Evolutionary conservation across 2,329 filamentous ascomycete genomes (phyloP).

Genomic region (Furcasterigmium sp.): DNA sequence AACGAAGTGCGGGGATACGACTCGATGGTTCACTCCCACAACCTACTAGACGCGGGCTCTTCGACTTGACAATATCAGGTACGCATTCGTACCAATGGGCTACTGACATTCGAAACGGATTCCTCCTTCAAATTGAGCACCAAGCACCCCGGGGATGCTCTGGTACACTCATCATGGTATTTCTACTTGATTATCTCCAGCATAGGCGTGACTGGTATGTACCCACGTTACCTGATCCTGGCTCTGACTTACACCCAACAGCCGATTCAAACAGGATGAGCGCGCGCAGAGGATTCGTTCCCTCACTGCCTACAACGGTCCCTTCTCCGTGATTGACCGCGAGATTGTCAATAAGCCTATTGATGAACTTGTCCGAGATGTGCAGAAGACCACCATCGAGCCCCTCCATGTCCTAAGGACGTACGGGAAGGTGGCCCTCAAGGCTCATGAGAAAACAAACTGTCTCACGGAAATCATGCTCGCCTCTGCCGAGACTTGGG

Average conservation of each 20-base stretch:
- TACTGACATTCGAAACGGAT: too few species aligned
- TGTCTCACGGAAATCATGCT: constrained; percentile 86
- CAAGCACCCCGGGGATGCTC: too few species aligned
- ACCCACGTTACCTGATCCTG: neutral
- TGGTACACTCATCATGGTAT: constrained; percentile 11
- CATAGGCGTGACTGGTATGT: constrained; percentile 67
- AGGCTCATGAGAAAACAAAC: constrained; percentile 82
- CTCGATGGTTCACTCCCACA: too few species aligned
- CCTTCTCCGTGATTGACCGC: constrained; percentile 60
- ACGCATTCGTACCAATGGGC: too few species aligned
- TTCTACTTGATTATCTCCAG: constrained; percentile 56
- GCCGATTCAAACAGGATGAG: constrained; percentile 74
- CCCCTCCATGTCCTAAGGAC: constrained; percentile 73
- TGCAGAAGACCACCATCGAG: constrained; percentile 62
- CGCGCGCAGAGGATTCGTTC: constrained; percentile 63
- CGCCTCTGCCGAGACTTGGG: constrained; percentile 70
- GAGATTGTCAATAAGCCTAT: constrained; percentile 69
- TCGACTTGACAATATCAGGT: too few species aligned
- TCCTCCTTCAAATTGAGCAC: too few species aligned
- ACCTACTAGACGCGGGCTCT: too few species aligned
- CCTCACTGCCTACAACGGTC: constrained; percentile 60
- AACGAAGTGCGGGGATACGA: too few species aligned
- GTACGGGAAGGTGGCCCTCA: constrained; percentile 81
- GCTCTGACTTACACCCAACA: constrained; percentile 33
- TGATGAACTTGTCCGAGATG: constrained; percentile 69